Evolutionary conservation across 805 yeast species (phyloP).

Genomic region (Candida glaebosa): DNA sequence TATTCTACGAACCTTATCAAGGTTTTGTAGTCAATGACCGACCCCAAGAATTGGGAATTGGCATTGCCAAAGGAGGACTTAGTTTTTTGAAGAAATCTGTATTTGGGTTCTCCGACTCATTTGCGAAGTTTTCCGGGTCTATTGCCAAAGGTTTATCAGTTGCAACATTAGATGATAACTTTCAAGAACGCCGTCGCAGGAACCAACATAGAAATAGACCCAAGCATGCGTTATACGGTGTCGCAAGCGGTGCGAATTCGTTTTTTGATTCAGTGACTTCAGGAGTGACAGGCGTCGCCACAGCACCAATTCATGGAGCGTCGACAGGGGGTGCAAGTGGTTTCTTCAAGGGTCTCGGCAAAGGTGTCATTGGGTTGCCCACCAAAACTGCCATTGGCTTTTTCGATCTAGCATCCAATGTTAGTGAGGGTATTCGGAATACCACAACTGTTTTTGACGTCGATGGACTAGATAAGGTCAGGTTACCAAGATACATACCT

Average conservation of each 20-base stretch:
- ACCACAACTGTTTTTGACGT: slow-evolving; percentile 88
- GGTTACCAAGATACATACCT: slow-evolving; percentile 76
- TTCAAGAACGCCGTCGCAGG: slow-evolving; percentile 76
- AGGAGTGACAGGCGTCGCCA: slow-evolving; percentile 86
- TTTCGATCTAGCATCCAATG: slow-evolving; percentile 86
- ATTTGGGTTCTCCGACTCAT: slow-evolving; percentile 90
- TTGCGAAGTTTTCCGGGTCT: slow-evolving; percentile 90
- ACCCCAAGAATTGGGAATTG: slow-evolving; percentile 94
- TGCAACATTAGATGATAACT: slow-evolving; percentile 81
- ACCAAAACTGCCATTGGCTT: slow-evolving; percentile 96
- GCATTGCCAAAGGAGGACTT: slow-evolving; percentile 92
- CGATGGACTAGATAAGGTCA: slow-evolving; percentile 70
- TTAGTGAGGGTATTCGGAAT: slow-evolving; percentile 89
- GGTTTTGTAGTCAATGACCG: slow-evolving; percentile 92
- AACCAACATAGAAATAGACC: slow-evolving; percentile 76
- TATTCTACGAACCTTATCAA: slow-evolving; percentile 95
- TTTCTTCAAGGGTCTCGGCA: slow-evolving; percentile 89
- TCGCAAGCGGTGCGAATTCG: slow-evolving; percentile 84
- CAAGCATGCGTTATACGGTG: slow-evolving; percentile 78
- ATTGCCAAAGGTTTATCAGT: slow-evolving; percentile 91
- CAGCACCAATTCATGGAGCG: slow-evolving; percentile 89
- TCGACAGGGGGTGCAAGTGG: slow-evolving; percentile 86
- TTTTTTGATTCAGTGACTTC: slow-evolving; percentile 82
- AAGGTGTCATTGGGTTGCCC: slow-evolving; percentile 92
- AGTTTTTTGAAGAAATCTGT: slow-evolving; percentile 93